Evolutionary conservation across 1,284 basidiomycete species (phyloP).

Genomic region (Cryptococcus sp.): DNA sequence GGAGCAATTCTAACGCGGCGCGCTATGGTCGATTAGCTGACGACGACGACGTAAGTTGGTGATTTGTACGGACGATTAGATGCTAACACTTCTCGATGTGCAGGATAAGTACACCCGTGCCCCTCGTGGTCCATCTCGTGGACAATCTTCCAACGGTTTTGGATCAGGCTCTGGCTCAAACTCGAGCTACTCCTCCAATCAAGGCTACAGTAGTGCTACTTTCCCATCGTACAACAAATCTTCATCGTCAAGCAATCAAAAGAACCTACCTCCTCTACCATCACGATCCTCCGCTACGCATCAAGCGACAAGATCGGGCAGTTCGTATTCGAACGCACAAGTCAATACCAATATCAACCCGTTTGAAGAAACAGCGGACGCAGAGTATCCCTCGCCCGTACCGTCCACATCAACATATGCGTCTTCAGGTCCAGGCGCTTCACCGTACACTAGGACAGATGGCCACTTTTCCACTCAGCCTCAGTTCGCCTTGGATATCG

Average conservation of each 20-base stretch:
- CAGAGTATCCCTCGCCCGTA: constrained; percentile 1
- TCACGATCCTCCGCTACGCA: neutral
- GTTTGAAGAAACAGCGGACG: constrained; percentile 6
- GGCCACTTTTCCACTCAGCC: neutral
- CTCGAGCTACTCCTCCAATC: neutral
- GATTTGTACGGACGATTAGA: neutral
- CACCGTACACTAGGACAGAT: neutral
- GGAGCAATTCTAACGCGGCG: constrained; percentile 4
- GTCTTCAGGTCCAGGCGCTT: neutral
- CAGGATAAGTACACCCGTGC: neutral
- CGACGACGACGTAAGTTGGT: constrained; percentile 33
- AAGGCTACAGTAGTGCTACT: neutral
- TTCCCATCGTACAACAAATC: constrained; percentile 6
- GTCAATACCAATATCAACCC: constrained; percentile 4
- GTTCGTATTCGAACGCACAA: neutral
- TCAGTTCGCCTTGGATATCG: neutral
- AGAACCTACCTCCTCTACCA: constrained; percentile 10
- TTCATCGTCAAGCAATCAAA: constrained; percentile 4
- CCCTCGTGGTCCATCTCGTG: neutral
- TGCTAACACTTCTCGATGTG: neutral
- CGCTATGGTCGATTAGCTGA: constrained; percentile 36
- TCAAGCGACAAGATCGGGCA: neutral
- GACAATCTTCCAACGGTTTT: neutral
- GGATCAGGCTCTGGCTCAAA: neutral
- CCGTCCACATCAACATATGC: neutral